Conservation (phyloP, 2,329 filamentous ascomycete genomes). For the Fusarium mexicanum region DNA sequence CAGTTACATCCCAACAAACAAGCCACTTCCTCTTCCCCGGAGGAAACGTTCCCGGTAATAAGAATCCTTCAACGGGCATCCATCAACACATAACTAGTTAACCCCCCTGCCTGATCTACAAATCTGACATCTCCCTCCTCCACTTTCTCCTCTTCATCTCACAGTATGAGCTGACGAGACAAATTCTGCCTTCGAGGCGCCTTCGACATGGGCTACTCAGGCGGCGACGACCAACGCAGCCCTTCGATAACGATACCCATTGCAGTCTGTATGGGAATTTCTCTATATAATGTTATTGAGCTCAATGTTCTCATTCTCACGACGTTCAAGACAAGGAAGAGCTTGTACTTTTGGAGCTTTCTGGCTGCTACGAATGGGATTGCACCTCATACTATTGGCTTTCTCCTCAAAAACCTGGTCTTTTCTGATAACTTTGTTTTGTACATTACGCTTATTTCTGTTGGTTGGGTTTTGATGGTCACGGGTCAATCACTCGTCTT, state of each 20-base stretch:
- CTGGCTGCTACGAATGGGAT: conserved; percentile 48
- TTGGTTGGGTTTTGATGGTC: conserved; percentile 58
- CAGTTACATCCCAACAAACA: neutral
- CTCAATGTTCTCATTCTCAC: conserved; percentile 46
- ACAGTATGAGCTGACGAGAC: neutral
- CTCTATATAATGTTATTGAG: conserved; percentile 48
- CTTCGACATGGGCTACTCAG: conserved; percentile 16
- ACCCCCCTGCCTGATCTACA: neutral
- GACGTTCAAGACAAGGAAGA: conserved; percentile 46
- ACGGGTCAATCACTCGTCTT: conserved; percentile 70
- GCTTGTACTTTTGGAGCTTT: conserved; percentile 53
- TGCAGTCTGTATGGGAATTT: conserved; percentile 34
- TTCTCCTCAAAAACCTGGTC: conserved; percentile 53
- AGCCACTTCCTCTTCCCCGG: conserved; percentile 3
- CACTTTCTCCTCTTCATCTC: neutral
- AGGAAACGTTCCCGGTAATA: conserved; percentile 1
- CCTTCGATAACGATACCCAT: neutral
- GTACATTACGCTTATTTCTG: conserved; percentile 42
- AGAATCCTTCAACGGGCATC: neutral
- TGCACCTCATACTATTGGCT: conserved; percentile 52
- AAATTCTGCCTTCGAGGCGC: neutral
- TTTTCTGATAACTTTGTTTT: conserved; percentile 17
- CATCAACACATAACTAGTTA: neutral
- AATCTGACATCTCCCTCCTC: neutral
- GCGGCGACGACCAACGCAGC: conserved; percentile 4